Evolutionary conservation across 805 yeast species (phyloP), one percentile per base, ranked within the genome.

Genomic region (Saccharomycopsis sp.): DNA sequence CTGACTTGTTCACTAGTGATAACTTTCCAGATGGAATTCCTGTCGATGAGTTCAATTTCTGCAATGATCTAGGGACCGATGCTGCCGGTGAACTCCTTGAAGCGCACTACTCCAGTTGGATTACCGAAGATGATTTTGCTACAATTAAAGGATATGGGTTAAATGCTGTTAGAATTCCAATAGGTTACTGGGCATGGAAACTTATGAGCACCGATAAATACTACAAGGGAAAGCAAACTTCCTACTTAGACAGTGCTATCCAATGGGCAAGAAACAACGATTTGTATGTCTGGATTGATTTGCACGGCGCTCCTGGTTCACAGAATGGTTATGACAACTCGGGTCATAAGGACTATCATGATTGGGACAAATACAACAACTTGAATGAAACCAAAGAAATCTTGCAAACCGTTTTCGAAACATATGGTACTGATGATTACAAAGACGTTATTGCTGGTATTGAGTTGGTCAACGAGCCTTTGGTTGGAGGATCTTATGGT

Each of bases 251-350:
- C 52, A 72, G 79, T 57, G 88, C 90, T 0, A 72, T 89, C 51
- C 79, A 74, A 50, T 89, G 96, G 96, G 83, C 87, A 19, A 70
- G 80, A 22, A 73, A 75, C 52, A 70, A 84, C 64, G 85, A 77
- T 12, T 72, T 89, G 62, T 80, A 86, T 59, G 86, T 85, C 3
- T 82, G 87, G 84, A 73, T 89, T 56, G 96, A 89, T 67, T 71
- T 89, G 54, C 96, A 89, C 66, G 91, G 94, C 15, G 84, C 80
- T 5, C 94, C 96, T 5, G 94, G 93, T 0, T 85, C 93, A 1
- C 96, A 89, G 66, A 89, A 89, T 69, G 96, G 96, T 14, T 88
- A 87, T 74, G 93, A 88, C 66, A 89, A 88, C 64, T 83, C 89
- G 3, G 96, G 96, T 1, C 71, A 79, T 35, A 75, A 89, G 65